phyloP scores from a whole-genome alignment of 2,329 filamentous ascomycete genomes.

The Pyricularia sp. region DNA sequence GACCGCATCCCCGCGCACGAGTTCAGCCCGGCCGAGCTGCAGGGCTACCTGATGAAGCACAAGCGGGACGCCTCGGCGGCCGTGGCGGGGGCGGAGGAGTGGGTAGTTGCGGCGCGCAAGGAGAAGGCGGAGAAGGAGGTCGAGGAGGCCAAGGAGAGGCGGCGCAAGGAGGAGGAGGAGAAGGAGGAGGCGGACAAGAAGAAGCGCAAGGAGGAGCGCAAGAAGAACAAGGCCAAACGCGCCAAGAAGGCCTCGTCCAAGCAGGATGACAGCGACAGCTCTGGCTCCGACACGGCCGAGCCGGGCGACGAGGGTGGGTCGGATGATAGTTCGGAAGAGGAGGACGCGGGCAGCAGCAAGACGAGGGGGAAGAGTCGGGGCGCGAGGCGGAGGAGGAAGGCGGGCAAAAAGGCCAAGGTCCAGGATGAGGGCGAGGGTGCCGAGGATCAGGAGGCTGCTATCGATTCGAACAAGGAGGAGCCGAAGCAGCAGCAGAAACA shows the following conservation, averaged over 20 bases:
- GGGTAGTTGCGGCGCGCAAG: slow-evolving; percentile 38
- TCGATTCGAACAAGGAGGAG: not conserved
- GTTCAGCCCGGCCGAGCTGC: slow-evolving; percentile 52
- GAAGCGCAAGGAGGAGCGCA: slow-evolving; percentile 14
- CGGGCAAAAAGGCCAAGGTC: not conserved
- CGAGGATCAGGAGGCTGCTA: not conserved
- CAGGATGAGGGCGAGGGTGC: not conserved
- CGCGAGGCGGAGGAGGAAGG: slow-evolving; percentile 3
- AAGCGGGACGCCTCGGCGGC: slow-evolving; percentile 42
- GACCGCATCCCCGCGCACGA: slow-evolving; percentile 40
- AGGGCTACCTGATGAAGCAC: slow-evolving; percentile 47
- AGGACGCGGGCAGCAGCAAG: slow-evolving; percentile 13
- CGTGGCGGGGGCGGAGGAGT: slow-evolving; percentile 34
- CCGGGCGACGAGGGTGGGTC: slow-evolving; percentile 8
- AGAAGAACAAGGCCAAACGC: slow-evolving; percentile 13
- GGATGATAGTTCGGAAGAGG: slow-evolving; percentile 4
- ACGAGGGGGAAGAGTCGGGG: slow-evolving; percentile 4
- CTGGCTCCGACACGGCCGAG: slow-evolving; percentile 8
- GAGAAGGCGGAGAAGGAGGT: slow-evolving; percentile 37
- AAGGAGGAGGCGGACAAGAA: slow-evolving; percentile 14
- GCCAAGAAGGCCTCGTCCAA: slow-evolving; percentile 16
- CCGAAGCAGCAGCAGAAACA: not conserved
- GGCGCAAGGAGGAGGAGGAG: slow-evolving; percentile 19
- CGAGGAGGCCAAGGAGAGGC: slow-evolving; percentile 21
- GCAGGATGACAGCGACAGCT: slow-evolving; percentile 12